phyloP scores from a whole-genome alignment of 805 yeast species.

The Saturnispora serradocipensis region DNA sequence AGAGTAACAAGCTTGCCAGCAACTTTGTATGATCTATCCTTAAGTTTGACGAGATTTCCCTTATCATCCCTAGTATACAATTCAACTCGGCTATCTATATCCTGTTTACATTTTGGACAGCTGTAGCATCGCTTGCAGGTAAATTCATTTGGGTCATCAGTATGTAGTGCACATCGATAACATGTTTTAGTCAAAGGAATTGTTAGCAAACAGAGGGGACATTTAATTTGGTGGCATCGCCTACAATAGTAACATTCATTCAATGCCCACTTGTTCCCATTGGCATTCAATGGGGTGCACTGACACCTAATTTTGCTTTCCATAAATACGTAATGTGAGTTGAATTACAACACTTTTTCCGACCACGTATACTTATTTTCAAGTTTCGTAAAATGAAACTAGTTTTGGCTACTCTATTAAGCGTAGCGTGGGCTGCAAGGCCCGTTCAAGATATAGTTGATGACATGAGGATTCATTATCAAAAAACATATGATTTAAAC shows the following conservation, averaged over 20 bases:
- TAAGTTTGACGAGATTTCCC: neutral
- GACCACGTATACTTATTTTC: neutral
- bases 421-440: neutral
- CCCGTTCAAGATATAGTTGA: neutral
- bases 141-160: neutral
- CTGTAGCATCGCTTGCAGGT: conserved; percentile 27
- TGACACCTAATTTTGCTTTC: neutral
- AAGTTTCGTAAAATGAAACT: neutral
- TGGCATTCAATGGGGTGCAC: neutral
- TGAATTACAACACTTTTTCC: neutral
- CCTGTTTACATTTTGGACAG: conserved; percentile 26
- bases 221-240: neutral
- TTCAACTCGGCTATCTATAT: conserved; percentile 11
- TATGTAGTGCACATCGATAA: neutral
- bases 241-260: neutral
- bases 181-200: neutral
- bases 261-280: neutral
- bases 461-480: neutral
- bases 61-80: neutral
- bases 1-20: conserved; percentile 31
- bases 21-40: conserved; percentile 3
- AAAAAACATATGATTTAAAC: neutral
- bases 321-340: neutral
- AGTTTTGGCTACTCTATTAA: neutral
- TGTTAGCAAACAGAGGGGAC: neutral